Evolutionary conservation across 2,329 filamentous ascomycete genomes (phyloP), one percentile per base, ranked within the genome.

Genomic region (Calonectria hawksworthii): DNA sequence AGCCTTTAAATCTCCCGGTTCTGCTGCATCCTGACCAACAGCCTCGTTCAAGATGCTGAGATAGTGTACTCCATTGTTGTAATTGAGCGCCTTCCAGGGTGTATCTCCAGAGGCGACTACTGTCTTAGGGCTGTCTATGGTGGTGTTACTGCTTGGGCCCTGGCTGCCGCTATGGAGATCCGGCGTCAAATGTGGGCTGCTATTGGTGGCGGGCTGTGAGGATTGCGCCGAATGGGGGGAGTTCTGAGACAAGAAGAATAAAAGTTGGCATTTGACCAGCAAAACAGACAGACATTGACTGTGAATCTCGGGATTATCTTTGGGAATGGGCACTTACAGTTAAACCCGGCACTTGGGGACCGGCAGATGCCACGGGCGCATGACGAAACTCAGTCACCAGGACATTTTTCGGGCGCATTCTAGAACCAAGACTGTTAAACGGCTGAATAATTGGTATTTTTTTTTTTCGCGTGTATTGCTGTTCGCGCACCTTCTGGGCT

Each of bases 41-140:
- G 47, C 68, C 26, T 70, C 44, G 23, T 50, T 65, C 26, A 70
- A 26, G n/a, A 70, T 70, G 47, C 68, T 65, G 16, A 70, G 47
- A 32, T 70, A 70, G 44, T 70, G 68, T 54, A 70, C 64, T n/a
- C 68, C 68, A 38, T 70, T 70, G 34, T 65, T 64, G 41, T 70
- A 70, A 14, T 65, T 65, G 14, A 70, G 41, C 30, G 56, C 26
- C 21, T 50, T 64, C 68, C 68, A 70, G 16, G 68, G 56, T 8
- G 32, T 50, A 32, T 64, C 68, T 6, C 38, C 68, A 16, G 67
- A 36, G 44, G 41, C 47, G 13, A 64, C 59, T 18, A 64, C 47
- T 13, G 68, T 44, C 18, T 54, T 64, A 21, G 56, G 68, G 14
- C 59, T 65, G 16, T 44, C 59, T 47, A 21, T 65, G 18, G 47